Base-by-base conservation (phyloP, 306 rosid species). In the Boehmeria nivea region DNA sequence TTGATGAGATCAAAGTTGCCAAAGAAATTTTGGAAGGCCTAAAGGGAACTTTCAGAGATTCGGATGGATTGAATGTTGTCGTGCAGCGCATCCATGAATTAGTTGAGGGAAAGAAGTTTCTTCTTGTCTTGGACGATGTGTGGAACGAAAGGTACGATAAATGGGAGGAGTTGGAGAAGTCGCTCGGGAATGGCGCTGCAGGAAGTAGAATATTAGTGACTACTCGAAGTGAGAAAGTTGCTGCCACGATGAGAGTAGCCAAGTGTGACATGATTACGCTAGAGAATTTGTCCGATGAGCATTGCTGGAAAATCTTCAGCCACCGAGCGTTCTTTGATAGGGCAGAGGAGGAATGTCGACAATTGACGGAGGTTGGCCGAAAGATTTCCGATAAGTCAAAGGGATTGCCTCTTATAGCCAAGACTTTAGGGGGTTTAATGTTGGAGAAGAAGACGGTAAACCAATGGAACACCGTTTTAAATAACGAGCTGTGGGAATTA, bases 401-500 rank as follows among this genome's bases (percentile, higher is more conserved):
- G 10, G 65, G 72, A 3, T 58, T 58, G 44, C 65, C 72, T 18
- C 65, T 66, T 25, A 39, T 15, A 6, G 46, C 43, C 0, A 58
- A 66, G 58, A 66, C 25, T 49, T 23, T 66, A 34, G 57, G 63
- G 1, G 19, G 71, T 38, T 60, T 56, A 17, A 19, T 66, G 54
- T 9, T 27, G 6, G n/a, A 9, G 1, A 66, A 66, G 18, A 40
- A 14, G 1, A 58, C 23, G 17, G 42, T 3, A 5, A 8, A 26
- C 2, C 43, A 66, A 14, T 66, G 72, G 60, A 1, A 14, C 3
- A 3, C 34, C 6, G 44, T 67, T 25, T 21, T 58, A 12, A 6
- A 42, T 11, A 67, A 65, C 18, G 43, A 67, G 24, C 11, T 59
- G 5, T 58, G 72, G 60, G 34, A 58, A 18, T 12, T 33, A 11